Evolutionary conservation across 2,329 filamentous ascomycete genomes (phyloP), one percentile per base, ranked within the genome.

Genomic region (Lecanicillium sp.): DNA sequence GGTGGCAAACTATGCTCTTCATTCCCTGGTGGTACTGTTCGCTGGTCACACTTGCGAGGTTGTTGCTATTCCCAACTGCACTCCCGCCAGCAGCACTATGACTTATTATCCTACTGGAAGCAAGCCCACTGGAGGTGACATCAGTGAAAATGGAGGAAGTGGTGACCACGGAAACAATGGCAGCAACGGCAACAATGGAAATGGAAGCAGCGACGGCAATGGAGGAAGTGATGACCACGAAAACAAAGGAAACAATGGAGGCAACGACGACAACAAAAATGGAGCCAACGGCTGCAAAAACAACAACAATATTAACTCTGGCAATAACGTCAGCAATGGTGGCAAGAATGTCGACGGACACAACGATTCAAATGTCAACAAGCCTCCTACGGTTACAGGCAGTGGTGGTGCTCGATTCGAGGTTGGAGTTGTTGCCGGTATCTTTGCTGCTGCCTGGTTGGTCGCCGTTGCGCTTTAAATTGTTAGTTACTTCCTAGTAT

Each of bases 341-440:
- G 25, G 30, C 31, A 3, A 32, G 11, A 6, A 14, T 33, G 8
- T 30, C 29, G 16, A 37, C 38, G 16, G 37, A 38, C 35, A 45
- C 33, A 5, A 42, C 2, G 33, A 31, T 12, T 39, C 48, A 2
- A 28, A 35, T 9, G 11, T 28, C 15, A 37, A 32, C 29, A 38
- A 38, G 12, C 37, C 43, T 31, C 37, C 37, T 9, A 40, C 46
- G 1, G 42, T 45, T 8, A 30, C 37, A 28, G 46, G 42, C 17
- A 42, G 41, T 3, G 50, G 41, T 3, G 50, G 43, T 27, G 38
- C 49, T 17, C 45, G 70, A 12, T 35, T 43, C 14, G 51, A 54
- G 38, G 45, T 53, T 16, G 47, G 52, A 33, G 3, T 50, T n/a
- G 41, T 53, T 8, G 48, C 48, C 29, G 48, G 45, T 19, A 29